Conservation (phyloP, 768 basidiomycete genomes). For the Lactarius sp. region DNA sequence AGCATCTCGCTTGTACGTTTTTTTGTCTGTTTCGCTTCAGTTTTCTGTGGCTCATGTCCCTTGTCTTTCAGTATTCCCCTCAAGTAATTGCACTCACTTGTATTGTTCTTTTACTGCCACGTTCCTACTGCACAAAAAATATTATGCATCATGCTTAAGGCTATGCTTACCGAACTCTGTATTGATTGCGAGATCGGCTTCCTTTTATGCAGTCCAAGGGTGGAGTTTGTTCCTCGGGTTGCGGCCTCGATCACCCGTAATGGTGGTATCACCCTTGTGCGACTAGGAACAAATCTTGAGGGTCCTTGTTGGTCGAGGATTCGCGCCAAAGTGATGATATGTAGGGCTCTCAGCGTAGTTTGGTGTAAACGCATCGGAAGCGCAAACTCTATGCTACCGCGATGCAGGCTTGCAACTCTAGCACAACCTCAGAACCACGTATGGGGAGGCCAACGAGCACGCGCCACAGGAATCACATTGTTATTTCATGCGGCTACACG, state of each 20-base stretch:
- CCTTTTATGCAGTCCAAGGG: neutral
- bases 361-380: neutral
- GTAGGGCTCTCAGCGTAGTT: neutral
- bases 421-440: neutral
- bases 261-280: neutral
- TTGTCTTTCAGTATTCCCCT: slow-evolving; percentile 70
- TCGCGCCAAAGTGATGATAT: neutral
- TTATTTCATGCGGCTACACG: slow-evolving; percentile 25
- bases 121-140: slow-evolving; percentile 33
- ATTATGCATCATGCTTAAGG: slow-evolving; percentile 37
- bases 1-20: slow-evolving; percentile 72
- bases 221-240: neutral
- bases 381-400: neutral
- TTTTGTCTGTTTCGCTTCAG: neutral
- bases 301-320: neutral
- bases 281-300: neutral
- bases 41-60: slow-evolving; percentile 20
- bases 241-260: neutral
- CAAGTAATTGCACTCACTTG: slow-evolving; percentile 59
- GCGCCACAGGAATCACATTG: slow-evolving; percentile 24
- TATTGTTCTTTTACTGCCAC: slow-evolving; percentile 30
- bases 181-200: neutral
- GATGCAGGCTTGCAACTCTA: neutral
- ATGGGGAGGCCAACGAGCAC: neutral
- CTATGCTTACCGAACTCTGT: neutral